These are phyloP conservation scores for Neospora caninum DNA, from an alignment of 169 alveolate species.

Conservation along the genomic window DNA sequence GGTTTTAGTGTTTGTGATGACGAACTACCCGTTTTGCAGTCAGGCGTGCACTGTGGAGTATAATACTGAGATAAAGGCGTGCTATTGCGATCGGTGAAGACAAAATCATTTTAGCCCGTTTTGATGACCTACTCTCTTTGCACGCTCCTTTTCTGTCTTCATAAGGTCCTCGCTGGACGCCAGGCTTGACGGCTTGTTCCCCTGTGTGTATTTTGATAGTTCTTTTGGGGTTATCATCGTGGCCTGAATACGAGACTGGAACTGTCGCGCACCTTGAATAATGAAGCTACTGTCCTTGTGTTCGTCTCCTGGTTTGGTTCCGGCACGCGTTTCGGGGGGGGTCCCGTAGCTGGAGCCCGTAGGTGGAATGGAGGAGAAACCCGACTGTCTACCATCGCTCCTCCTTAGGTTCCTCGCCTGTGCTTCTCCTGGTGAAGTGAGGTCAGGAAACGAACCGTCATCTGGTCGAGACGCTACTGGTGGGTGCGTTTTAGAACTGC, in stretches of 20 bases:
- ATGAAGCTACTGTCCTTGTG: background rate
- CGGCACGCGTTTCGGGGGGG: background rate
- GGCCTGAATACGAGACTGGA: background rate
- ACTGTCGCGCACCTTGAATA: background rate
- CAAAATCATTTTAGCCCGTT: too few relatives aligned
- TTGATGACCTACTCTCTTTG: background rate
- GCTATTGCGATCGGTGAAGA: too few relatives aligned
- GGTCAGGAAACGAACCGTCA: too few relatives aligned
- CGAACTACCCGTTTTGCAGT: too few relatives aligned
- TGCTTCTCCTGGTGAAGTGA: too few relatives aligned
- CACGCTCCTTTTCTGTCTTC: background rate
- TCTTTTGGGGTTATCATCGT: background rate
- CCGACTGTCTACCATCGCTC: too few relatives aligned
- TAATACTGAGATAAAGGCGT: too few relatives aligned
- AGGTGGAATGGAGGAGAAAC: background rate
- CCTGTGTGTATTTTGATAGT: slow-evolving; percentile 1
- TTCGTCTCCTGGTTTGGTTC: background rate
- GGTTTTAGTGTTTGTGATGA: too few relatives aligned
- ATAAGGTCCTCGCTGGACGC: background rate
- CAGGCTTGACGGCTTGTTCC: background rate
- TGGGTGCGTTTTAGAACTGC: too few relatives aligned
- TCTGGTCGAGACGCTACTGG: too few relatives aligned
- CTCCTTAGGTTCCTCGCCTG: too few relatives aligned
- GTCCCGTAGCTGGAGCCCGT: background rate
- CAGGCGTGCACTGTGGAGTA: too few relatives aligned